Conservation (phyloP, 1,284 basidiomycete species). For the Athelia psychrophila region DNA sequence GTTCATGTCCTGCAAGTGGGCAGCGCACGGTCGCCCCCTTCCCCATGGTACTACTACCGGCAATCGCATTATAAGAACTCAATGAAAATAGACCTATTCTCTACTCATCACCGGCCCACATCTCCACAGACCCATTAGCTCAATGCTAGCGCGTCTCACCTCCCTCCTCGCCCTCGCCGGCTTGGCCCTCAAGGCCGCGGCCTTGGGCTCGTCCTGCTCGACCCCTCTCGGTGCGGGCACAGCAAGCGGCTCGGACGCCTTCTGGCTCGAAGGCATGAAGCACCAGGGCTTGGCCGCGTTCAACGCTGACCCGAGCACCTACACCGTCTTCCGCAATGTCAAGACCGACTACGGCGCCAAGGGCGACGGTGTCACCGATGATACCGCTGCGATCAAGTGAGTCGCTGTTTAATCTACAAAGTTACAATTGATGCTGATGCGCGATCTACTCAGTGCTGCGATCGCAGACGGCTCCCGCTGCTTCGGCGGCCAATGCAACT, state of each 20-base stretch:
- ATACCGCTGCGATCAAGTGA: constrained; percentile 48
- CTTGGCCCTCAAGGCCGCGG: too few relatives aligned
- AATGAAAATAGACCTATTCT: too few relatives aligned
- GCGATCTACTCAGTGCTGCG: constrained; percentile 41
- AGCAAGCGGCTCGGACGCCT: constrained; percentile 46
- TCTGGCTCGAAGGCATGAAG: constrained; percentile 67
- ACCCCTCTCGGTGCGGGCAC: background rate
- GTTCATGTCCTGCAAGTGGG: too few relatives aligned
- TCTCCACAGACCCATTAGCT: too few relatives aligned
- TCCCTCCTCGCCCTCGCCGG: too few relatives aligned
- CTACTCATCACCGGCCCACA: too few relatives aligned
- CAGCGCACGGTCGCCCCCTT: too few relatives aligned
- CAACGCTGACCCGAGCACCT: constrained; percentile 49
- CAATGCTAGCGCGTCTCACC: too few relatives aligned
- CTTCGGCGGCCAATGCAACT: constrained; percentile 43
- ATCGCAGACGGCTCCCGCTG: constrained; percentile 57
- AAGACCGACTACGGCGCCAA: constrained; percentile 22
- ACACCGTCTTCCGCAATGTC: constrained; percentile 53
- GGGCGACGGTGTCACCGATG: constrained; percentile 47
- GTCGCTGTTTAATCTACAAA: constrained; percentile 4
- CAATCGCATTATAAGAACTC: too few relatives aligned
- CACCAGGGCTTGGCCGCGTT: constrained; percentile 67
- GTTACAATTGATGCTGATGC: too few relatives aligned
- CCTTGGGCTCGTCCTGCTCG: constrained; percentile 22
- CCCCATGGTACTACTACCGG: too few relatives aligned